Base-by-base conservation (phyloP, 495 filamentous ascomycete species). In the Penicillium odoratum region DNA sequence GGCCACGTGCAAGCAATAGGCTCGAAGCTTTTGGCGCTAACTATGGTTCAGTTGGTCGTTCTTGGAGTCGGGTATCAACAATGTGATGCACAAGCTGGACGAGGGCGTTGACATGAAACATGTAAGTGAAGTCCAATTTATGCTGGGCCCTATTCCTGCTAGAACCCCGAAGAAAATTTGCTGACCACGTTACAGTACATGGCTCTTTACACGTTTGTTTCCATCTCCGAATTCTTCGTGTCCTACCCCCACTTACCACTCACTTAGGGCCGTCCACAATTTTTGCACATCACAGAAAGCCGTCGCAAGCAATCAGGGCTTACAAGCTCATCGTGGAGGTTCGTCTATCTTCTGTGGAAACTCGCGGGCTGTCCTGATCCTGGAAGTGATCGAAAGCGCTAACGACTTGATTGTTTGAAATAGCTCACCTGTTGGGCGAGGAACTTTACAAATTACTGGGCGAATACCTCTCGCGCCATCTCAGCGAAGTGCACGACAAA, bases 241-340 rank as follows among this genome's bases (percentile, higher is more conserved):
- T 53, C 45, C 43, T 40, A 13, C 26, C 40, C 36, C n/a, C n/a
- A 57, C 65, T 69, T 38, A 70, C 68, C 66, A 25, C 58, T 40
- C n/a, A 16, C 53, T 33, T 61, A 94, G 90, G 28, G 92, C 93
- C 53, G 93, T 99, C 29, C 95, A 99, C 72, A 96, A 99, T 78
- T 99, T 99, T 69, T 99, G 94, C 74, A 98, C 95, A 53, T 96
- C 95, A 30, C 95, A 97, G 69, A 98, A 97, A 72, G 92, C 91
- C 3, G 86, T 92, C 47, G 71, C 65, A 61, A 60, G 72, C 76
- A 66, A 80, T 72, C 67, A 81, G 67, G 50, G 81, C 71, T 16
- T 81, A 69, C 71, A 78, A 54, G 80, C 85, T 49, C 89, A 94
- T 73, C 83, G 93, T 55, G 93, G 93, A 73, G 92, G 92, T 91